Evolutionary conservation across 73 alveolate species (phyloP), one percentile per base, ranked within the genome.

Genomic region (Paramecium primaurelia): DNA sequence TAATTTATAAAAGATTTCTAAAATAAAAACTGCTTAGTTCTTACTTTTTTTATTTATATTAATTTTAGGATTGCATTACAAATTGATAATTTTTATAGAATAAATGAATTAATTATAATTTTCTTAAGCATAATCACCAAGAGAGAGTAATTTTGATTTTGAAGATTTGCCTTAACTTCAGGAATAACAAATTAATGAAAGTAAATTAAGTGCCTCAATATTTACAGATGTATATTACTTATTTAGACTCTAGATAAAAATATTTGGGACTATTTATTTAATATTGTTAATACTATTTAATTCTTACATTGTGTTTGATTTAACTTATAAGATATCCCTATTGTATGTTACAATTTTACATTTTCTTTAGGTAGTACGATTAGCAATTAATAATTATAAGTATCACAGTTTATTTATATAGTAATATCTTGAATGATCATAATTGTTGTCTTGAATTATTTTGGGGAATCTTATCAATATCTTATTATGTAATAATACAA

Each of bases 281-380:
- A 44, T 80, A 26, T 80, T 45, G 47, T 45, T 80, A 20, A 80
- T 80, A 44, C 75, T 80, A 32, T 45, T 80, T 80, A 80, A 80
- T 47, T 42, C 91, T 38, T 80, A 80, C 26, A 26, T 45, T 1
- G 91, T 64, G 32, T 80, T 80, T 49, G 42, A 20, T 20, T 47
- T 44, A 80, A 80, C 34, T 80, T 40, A 10, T 26, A 80, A 80
- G 30, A 44, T 80, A 4, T 18, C 77, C 7, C 47, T 80, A 9
- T 8, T 47, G 28, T 80, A 80, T 80, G 18, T 80, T 80, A 80
- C 91, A 32, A 49, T 80, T 45, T 26, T 80, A 26, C 73, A 80
- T 25, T 80, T 80, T 49, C 58, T 80, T 10, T 26, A 80, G 8
- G 58, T 80, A 25, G 47, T 80, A 11, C 22, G 58, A n/a, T 6